Base-by-base conservation (phyloP, 139 green algal genomes). In the Chlamydomonas eustigma region DNA sequence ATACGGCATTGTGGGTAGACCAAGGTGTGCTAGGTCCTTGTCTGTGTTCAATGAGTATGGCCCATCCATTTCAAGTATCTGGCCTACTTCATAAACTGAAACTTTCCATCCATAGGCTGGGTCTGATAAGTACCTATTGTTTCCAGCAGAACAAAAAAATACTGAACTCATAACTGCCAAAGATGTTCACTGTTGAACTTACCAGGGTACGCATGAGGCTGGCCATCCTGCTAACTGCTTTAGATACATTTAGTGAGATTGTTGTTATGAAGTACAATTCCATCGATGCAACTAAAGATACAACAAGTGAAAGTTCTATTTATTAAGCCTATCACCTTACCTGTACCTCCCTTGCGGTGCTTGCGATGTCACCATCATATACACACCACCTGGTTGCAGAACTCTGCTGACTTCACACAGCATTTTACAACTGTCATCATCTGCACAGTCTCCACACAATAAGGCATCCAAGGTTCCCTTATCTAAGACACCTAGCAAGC, bases 391-490 rank as follows among this genome's bases (percentile, higher is more conserved):
- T 0, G 66, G 76, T 25, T 31, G 1, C 78, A 90, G 73, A 44
- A 90, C 64, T 5, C 85, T 52, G 35, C 36, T 76, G n/a, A 76
- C 74, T 64, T 90, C 85, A 1, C 3, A 18, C 25, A 88, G 51
- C 65, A 86, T 81, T 24, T 50, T 37, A 32, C 18, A 3, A 2
- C 66, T 36, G 6, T 86, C 78, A 1, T 31, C 50, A 3, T 76
- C 77, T 6, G 83, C 74, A 5, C 24, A 44, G 34, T 84, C 81
- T 24, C 77, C 81, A 37, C 81, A 85, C n/a, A 88, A 25, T 2
- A 87, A 66, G 2, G 85, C 83, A 66, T 90, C 85, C 36, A 88
- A 35, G 0, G 85, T 90, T 24, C 85, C 85, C 58, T 90, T 90
- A 78, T 90, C 85, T 25, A 90, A 28, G 28, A 90, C 76, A 1